A percentile compares a stretch with the other conserved stretches of the same genome.
phyloP scores from a whole-genome alignment of 23 red algal species.

The Gracilariopsis chorda region DNA sequence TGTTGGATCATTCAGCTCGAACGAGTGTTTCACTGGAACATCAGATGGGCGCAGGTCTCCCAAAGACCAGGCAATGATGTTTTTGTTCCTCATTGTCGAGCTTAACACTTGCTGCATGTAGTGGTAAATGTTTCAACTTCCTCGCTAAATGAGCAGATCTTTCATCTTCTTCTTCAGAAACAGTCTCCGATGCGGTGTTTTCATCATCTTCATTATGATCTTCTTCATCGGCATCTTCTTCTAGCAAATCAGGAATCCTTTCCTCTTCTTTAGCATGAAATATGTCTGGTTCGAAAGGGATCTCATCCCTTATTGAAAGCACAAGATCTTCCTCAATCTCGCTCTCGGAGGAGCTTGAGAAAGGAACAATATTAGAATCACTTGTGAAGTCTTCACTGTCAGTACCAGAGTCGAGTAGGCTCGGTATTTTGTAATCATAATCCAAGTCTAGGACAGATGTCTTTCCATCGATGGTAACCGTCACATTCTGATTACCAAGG shows the following conservation, averaged over 20 bases:
- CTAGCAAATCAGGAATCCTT: not conserved
- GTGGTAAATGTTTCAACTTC: not conserved
- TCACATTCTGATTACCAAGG: not conserved
- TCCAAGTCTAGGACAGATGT: not conserved
- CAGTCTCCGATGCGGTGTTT: no score
- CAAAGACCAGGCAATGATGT: not conserved
- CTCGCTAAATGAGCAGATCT: not conserved
- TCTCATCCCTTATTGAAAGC: no score
- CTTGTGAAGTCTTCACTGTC: conserved; percentile 31
- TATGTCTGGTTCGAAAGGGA: no score
- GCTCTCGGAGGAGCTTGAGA: not conserved
- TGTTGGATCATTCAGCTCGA: conserved; percentile 10
- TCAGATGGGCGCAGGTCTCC: not conserved
- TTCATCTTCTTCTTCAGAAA: not conserved
- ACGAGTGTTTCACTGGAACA: conserved; percentile 6
- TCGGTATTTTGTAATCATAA: not conserved
- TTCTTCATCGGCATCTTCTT: not conserved
- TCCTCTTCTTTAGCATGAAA: no score
- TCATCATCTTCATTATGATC: not conserved
- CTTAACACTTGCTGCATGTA: not conserved
- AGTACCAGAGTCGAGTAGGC: not conserved
- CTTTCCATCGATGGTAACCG: not conserved
- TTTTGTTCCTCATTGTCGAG: not conserved
- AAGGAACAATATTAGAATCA: not conserved
- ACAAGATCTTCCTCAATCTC: not conserved